Evolutionary conservation across 257 asterid species (phyloP).

Genomic region (Solanum raphanifolium): DNA sequence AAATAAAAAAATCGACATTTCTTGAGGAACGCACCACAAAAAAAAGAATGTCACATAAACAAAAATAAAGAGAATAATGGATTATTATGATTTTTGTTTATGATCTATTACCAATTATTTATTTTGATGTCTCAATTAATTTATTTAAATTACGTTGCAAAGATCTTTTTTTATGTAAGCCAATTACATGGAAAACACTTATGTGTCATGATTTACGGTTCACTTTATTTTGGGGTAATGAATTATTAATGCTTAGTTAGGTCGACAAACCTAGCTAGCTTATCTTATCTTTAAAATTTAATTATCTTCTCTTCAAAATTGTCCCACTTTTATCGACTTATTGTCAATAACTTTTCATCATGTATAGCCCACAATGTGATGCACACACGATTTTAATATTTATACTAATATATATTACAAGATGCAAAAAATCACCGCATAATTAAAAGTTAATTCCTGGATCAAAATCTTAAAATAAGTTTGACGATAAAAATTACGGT

Average conservation of each 20-base stretch:
- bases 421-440: neutral
- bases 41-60: neutral
- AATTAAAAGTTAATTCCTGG: neutral
- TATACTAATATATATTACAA: neutral
- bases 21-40: neutral
- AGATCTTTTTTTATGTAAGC: neutral
- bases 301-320: neutral
- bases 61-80: neutral
- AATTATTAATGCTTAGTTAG: neutral
- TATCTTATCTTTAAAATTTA: neutral
- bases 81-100: neutral
- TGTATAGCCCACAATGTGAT: neutral
- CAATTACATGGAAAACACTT: neutral
- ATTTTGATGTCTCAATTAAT: neutral
- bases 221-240: neutral
- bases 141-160: neutral
- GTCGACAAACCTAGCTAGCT: neutral
- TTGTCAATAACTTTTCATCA: neutral
- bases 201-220: neutral
- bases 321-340: neutral
- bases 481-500: neutral
- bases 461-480: neutral
- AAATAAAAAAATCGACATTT: too few relatives aligned
- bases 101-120: neutral
- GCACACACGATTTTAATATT: neutral